phyloP scores from a whole-genome alignment of 768 basidiomycete species.

The Tylopilus sp. region DNA sequence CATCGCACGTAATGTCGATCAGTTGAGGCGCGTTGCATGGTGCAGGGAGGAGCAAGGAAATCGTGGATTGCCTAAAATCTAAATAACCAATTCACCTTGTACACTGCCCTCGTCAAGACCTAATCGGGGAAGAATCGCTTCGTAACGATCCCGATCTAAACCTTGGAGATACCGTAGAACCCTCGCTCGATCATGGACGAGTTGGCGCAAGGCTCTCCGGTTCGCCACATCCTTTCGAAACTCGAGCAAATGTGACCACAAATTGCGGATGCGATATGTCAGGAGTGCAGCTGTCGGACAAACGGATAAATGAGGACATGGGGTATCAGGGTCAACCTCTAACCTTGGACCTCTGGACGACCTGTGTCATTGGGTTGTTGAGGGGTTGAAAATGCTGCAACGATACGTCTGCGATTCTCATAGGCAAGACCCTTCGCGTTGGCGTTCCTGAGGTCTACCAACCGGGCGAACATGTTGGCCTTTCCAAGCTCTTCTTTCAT shows the following conservation, averaged over 20 bases:
- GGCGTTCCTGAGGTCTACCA: conserved; percentile 85
- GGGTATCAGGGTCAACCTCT: neutral
- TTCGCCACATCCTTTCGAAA: conserved; percentile 77
- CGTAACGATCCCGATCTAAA: conserved; percentile 66
- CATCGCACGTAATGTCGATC: conserved; percentile 8
- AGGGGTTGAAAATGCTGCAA: conserved; percentile 72
- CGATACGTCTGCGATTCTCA: conserved; percentile 79
- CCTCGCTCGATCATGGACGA: conserved; percentile 82
- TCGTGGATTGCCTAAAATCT: conserved; percentile 11
- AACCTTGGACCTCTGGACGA: conserved; percentile 88
- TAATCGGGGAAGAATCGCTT: conserved; percentile 63
- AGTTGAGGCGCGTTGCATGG: too few species aligned
- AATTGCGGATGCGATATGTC: conserved; percentile 79
- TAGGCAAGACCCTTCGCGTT: conserved; percentile 82
- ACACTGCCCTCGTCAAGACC: conserved; percentile 78
- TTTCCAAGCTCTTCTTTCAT: conserved; percentile 41
- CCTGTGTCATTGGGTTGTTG: conserved; percentile 73
- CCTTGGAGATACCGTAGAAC: conserved; percentile 76
- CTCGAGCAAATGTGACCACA: conserved; percentile 68
- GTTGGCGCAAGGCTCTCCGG: conserved; percentile 66
- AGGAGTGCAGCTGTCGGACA: conserved; percentile 68
- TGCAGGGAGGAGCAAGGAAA: neutral
- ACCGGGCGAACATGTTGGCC: conserved; percentile 55
- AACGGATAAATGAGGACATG: neutral
- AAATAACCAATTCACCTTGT: conserved; percentile 86